A percentile compares a stretch with the other conserved stretches of the same genome.
Evolutionary conservation across 371 early-diverging fungal species (phyloP).

Genomic region (Rhizopus arrhizus): DNA sequence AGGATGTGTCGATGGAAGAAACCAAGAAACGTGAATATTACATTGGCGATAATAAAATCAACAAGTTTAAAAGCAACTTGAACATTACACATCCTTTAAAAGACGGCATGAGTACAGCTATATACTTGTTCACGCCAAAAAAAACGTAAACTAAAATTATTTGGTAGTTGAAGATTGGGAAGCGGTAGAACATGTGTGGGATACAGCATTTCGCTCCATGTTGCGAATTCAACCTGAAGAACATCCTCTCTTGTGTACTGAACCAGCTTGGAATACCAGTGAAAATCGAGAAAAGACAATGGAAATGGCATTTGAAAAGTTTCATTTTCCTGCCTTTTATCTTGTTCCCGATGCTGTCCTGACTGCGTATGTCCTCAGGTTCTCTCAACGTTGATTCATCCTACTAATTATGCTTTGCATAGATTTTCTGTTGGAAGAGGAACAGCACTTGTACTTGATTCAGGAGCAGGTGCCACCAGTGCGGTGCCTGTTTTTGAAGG

Average conservation of each 20-base stretch:
- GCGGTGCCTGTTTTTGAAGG: slow-evolving; percentile 96
- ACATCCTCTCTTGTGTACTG: slow-evolving; percentile 88
- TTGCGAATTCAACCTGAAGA: slow-evolving; percentile 73
- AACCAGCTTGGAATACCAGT: slow-evolving; percentile 87
- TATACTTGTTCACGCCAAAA: background rate
- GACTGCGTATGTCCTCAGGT: slow-evolving; percentile 69
- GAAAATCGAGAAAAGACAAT: slow-evolving; percentile 83
- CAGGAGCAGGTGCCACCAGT: slow-evolving; percentile 84
- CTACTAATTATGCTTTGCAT: slow-evolving; percentile 9
- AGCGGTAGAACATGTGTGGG: slow-evolving; percentile 85
- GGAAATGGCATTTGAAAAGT: slow-evolving; percentile 94
- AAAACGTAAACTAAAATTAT: background rate
- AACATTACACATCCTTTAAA: slow-evolving; percentile 75
- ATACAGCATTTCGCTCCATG: slow-evolving; percentile 71
- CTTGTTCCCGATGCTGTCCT: slow-evolving; percentile 89
- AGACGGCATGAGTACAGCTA: slow-evolving; percentile 66
- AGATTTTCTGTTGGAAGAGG: slow-evolving; percentile 89
- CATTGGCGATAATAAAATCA: slow-evolving; percentile 81
- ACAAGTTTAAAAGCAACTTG: slow-evolving; percentile 73
- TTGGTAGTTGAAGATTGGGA: slow-evolving; percentile 85
- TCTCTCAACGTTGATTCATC: background rate
- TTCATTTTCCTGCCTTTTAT: slow-evolving; percentile 89
- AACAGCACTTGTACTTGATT: slow-evolving; percentile 90
- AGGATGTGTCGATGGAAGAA: slow-evolving; percentile 42
- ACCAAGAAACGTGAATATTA: slow-evolving; percentile 48